Base-by-base conservation (phyloP, 2,329 filamentous ascomycete species). In the Trichoderma endophyticum region DNA sequence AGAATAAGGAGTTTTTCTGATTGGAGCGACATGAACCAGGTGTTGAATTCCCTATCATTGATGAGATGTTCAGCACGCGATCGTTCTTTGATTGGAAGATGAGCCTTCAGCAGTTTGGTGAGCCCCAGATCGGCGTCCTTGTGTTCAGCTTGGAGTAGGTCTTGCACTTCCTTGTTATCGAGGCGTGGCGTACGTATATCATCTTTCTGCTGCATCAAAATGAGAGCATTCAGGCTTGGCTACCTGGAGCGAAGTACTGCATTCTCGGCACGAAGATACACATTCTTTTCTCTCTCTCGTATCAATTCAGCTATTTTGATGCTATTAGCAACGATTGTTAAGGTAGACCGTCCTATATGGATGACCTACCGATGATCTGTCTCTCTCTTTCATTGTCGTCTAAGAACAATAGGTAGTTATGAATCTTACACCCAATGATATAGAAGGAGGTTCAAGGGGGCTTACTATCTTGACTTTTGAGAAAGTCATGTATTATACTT, bases 1-100 rank as follows among this genome's bases (percentile, higher is more conserved):
- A 24, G 48, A 21, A 54, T 24, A 24, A 54, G 21, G 11, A 54
- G 48, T 1, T 54, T 54, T 24, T 12, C 48, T 1, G 48, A 54
- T 0, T 24, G 1, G 21, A 24, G n/a, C 5, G n/a, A 54, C 21
- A 24, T 54, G n/a, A 54, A 14, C 48, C 48, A 54, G 1, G 21
- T 1, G 11, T 5, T 0, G 5, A 0, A 54, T 5, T 54, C 1
- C 4, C 9, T 24, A 14, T 14, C 5, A 2, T 54, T 14, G 21
- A 54, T 1, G 2, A 54, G n/a, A 2, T 54, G 48, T 1, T 54
- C n/a, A 24, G 48, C 48, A 6, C 5, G 48, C 1, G 21, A 24
- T 54, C 6, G 5, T 54, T 54, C 48, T 6, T 24, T 1, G 3
- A 0, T 3, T 3, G 0, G 21, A 54, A 54, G n/a, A 54, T 24